Percentiles rank a stretch among this genome's conserved stretches.
phyloP scores from a whole-genome alignment of 1,139 yeast species.

The Suhomyces panamericanus region DNA sequence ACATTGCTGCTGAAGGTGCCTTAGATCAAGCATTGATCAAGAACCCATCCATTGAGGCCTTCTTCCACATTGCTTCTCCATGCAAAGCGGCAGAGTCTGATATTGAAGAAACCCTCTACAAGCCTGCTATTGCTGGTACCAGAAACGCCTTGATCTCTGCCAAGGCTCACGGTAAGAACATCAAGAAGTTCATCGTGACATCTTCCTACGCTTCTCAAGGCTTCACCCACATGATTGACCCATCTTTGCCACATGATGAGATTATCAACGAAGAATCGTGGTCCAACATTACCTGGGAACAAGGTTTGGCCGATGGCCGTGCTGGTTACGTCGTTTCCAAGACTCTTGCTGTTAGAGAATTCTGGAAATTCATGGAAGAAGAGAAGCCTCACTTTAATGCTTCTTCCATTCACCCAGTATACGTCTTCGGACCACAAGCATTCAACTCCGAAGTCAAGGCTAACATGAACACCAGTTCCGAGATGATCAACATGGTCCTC shows the following conservation, averaged over 20 bases:
- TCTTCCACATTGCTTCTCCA: conserved; percentile 3
- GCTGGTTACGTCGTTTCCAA: conserved; percentile 40
- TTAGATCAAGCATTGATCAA: conserved; percentile 1
- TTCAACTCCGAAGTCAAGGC: conserved; percentile 31
- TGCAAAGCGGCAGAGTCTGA: background rate
- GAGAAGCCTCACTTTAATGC: conserved; percentile 28
- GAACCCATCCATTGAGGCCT: background rate
- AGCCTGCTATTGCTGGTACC: conserved; percentile 2
- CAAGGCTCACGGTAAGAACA: conserved; percentile 2
- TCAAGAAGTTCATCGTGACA: conserved; percentile 2
- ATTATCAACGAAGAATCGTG: conserved; percentile 1
- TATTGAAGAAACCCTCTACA: background rate
- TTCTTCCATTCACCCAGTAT: conserved; percentile 21
- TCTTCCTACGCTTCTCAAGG: conserved; percentile 1
- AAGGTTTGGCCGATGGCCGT: background rate
- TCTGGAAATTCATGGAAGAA: conserved; percentile 49
- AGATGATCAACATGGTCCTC: conserved; percentile 28
- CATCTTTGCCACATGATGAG: background rate
- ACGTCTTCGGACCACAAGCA: conserved; percentile 27
- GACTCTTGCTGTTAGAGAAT: conserved; percentile 52
- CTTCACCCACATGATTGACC: background rate
- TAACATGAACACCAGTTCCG: conserved; percentile 37
- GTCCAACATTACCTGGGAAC: conserved; percentile 2
- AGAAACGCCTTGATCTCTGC: conserved; percentile 3
- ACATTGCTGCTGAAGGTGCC: conserved; percentile 14